A percentile compares a stretch with the other conserved stretches of the same genome.
These are phyloP conservation scores for Fusarium brachygibbosum DNA, from an alignment of 2,329 filamentous ascomycete species.

Conservation along the genomic window DNA sequence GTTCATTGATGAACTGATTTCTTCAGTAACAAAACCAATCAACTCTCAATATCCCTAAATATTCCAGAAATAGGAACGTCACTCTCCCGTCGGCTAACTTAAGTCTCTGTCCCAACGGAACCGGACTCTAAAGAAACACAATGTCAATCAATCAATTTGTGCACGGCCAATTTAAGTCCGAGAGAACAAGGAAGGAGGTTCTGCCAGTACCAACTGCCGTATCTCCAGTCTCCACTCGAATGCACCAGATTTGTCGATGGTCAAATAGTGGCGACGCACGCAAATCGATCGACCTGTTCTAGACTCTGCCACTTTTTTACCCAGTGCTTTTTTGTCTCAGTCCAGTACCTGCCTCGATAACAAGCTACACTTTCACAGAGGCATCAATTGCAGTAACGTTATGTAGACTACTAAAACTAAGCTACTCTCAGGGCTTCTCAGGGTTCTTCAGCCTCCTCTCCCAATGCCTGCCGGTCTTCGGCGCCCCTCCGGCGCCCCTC, in stretches of 20 bases:
- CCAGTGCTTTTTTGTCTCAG: neutral
- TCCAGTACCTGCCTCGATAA: too few species aligned
- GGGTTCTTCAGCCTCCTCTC: neutral
- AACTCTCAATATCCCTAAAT: fast-evolving
- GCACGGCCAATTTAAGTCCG: neutral
- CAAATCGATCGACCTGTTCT: constrained; percentile 23
- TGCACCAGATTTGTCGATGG: constrained; percentile 12
- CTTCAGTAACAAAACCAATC: neutral
- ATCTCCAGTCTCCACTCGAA: constrained; percentile 11
- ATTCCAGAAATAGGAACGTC: neutral
- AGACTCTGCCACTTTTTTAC: constrained; percentile 14
- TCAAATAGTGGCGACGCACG: constrained; percentile 6
- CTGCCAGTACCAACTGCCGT: neutral
- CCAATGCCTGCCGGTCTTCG: constrained; percentile 18
- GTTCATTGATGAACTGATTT: neutral
- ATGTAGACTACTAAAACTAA: neutral
- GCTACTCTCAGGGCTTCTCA: neutral
- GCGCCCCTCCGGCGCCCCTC: neutral
- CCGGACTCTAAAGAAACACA: neutral
- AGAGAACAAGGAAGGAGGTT: too few species aligned
- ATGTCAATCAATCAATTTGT: neutral
- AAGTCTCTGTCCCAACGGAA: neutral
- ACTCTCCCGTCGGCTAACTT: neutral
- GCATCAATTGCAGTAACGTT: neutral
- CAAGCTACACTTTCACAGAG: neutral